Evolutionary conservation across 2,329 filamentous ascomycete species (phyloP), one percentile per base, ranked within the genome.

Genomic region (Penicillium sp.): DNA sequence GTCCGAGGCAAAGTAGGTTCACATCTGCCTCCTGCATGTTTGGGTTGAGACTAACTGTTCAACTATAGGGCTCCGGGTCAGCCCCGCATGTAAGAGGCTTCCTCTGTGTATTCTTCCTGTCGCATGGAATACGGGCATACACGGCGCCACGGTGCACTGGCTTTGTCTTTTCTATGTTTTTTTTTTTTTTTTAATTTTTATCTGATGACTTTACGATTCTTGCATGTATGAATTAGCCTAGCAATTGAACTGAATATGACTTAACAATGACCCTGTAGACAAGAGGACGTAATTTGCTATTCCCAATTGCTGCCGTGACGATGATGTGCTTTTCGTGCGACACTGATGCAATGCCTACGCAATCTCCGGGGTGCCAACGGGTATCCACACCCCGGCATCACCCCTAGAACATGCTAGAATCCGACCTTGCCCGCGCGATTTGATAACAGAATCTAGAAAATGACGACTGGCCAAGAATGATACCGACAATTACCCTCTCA

Each of bases 1-100:
- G 78, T 69, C 69, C 39, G 77, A 76, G 52, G 67, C 71, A 58
- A 77, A 76, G 68, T 78, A 73, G 55, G 64, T 58, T 24, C 22
- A 33, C 43, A 35, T 21, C 37, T 31, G 8, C 31, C 43, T 50
- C 27, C 22, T 16, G 22, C 29, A 51, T 48, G 29, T 41, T 41
- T n/a, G 19, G 31, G 52, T 46, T 49, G 41, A 56, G 57, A 63
- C 60, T 58, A 52, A 56, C 33, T 57, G 51, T 57, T 58, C 61
- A 22, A 58, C 47, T 56, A 52, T 58, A 68, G 68, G 65, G 64
- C 62, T 55, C 60, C 58, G 31, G 68, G 62, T 57, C 64, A 67
- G 64, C 63, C 70, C 60, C 65, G 60, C 54, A 70, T 70, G 48
- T 70, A 64, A 65, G 55, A 46, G 53, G 39, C 26, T 41, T 39